Percentiles rank a stretch among this genome's conserved stretches.
Evolutionary conservation across 2,329 filamentous ascomycete genomes (phyloP).

Genomic region (Fusarium musae): DNA sequence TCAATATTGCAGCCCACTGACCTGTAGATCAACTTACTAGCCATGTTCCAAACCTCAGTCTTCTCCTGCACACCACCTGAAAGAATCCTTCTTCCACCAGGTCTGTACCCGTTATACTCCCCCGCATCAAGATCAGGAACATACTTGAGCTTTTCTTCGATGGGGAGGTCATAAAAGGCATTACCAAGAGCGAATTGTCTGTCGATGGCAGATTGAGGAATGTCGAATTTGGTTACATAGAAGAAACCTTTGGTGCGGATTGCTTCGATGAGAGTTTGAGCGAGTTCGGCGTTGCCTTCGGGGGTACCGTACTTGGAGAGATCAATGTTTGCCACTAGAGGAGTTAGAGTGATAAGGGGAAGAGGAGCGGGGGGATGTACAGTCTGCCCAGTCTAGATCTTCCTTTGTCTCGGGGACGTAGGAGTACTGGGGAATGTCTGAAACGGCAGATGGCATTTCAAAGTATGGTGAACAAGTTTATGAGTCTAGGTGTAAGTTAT

Average conservation of each 20-base stretch:
- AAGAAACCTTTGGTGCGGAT: slow-evolving; percentile 49
- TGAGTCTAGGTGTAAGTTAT: too few relatives aligned
- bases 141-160: slow-evolving; percentile 70
- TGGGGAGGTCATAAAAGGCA: slow-evolving; percentile 62
- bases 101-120: slow-evolving; percentile 67
- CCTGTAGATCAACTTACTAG: slow-evolving; percentile 41
- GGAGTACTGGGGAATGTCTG: slow-evolving; percentile 40
- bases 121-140: slow-evolving; percentile 58
- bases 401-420: slow-evolving; percentile 53
- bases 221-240: slow-evolving; percentile 67
- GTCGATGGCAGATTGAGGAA: slow-evolving; percentile 67
- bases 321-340: slow-evolving; percentile 48
- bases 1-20: not conserved
- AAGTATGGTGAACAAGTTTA: not conserved
- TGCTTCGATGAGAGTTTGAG: slow-evolving; percentile 47
- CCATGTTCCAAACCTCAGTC: slow-evolving; percentile 54
- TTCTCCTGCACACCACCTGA: slow-evolving; percentile 54
- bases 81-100: slow-evolving; percentile 54
- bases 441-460: not conserved
- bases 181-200: slow-evolving; percentile 69
- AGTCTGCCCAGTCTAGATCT: slow-evolving; percentile 52
- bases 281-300: slow-evolving; percentile 46
- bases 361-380: slow-evolving; percentile 17
- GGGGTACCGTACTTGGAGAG: slow-evolving; percentile 49
- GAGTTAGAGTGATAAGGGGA: too few relatives aligned